Base-by-base conservation (phyloP, 176 grass and related monocot genomes). In the Cenchrus americanus region DNA sequence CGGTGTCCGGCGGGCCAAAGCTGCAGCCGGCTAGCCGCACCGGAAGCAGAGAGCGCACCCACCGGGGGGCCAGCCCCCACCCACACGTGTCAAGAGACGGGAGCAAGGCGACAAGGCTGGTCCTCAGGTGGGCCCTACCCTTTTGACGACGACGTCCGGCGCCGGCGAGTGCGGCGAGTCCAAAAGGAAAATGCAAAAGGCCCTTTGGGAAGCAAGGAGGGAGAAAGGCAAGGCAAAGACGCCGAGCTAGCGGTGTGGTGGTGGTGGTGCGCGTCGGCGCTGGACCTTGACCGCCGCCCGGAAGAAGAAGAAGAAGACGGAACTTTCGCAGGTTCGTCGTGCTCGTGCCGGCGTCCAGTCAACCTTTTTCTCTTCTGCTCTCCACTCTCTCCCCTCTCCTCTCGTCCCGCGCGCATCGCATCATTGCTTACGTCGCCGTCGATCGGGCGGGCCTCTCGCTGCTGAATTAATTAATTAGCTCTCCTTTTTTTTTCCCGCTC, bases 231-330 rank as follows among this genome's bases (percentile, higher is more conserved):
- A 55, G 54, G 57, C 57, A 21, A 30, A n/a, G 21, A 18, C 9
- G 10, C 46, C 10, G 7, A 21, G 27, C 27, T 30, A 4, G 10
- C 17, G 54, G 19, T 30, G 27, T 30, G 27, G n/a, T 9, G 55
- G 55, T 10, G 55, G 52, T 70, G 68, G 64, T 62, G 72, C 30
- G 64, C 3, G 80, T 88, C 86, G 86, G 78, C 78, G 80, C 66
- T 66, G 86, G 74, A 83, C 80, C 80, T 77, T 71, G 44, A 71
- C 69, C 69, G 44, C 22, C 1, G 34, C 34, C 34, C 34, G 34
- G 34, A 37, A 37, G 34, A 37, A 37, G 34, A 48, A 71, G n/a
- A n/a, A n/a, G n/a, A n/a, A n/a, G n/a, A n/a, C n/a, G n/a, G 43
- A 26, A 23, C 11, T 47, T 71, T 23, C 3, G 57, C 11, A 10